A percentile compares a stretch with the other conserved stretches of the same genome.
phyloP scores from a whole-genome alignment of 2,329 filamentous ascomycete species.

The Cylindrodendrum hubeiense region DNA sequence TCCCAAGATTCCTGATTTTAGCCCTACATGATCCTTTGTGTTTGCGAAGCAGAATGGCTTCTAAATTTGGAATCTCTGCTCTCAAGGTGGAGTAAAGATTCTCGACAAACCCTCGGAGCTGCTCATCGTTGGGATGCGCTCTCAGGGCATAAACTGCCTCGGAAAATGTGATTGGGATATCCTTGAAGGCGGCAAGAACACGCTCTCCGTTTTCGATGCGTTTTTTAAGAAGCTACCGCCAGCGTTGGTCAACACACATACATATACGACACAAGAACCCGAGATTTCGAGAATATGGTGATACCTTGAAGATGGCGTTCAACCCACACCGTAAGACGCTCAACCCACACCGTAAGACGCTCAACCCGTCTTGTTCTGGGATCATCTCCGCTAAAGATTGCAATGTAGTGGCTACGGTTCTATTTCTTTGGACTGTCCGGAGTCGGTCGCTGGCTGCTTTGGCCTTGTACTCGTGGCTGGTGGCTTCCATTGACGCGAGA shows the following conservation, averaged over 20 bases:
- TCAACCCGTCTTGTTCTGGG: constrained; percentile 1
- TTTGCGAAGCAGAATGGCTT: constrained; percentile 7
- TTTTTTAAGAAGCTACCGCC: neutral
- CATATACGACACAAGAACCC: too few relatives aligned
- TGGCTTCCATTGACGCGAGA: too few relatives aligned
- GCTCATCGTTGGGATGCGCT: neutral
- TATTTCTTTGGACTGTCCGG: too few relatives aligned
- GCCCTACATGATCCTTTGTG: constrained; percentile 4
- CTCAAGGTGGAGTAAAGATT: neutral
- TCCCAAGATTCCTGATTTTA: neutral
- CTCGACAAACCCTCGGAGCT: neutral
- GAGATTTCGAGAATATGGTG: neutral
- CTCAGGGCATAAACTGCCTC: constrained; percentile 6
- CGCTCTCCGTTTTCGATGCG: constrained; percentile 14
- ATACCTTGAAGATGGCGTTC: constrained; percentile 13
- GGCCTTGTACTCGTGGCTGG: too few relatives aligned
- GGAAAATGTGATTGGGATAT: constrained; percentile 16
- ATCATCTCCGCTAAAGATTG: too few relatives aligned
- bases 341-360: constrained; percentile 12
- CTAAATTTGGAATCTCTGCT: neutral
- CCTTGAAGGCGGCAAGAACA: constrained; percentile 10
- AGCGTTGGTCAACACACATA: too few relatives aligned
- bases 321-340: constrained; percentile 14
- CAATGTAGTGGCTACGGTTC: too few relatives aligned
- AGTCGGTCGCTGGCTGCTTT: too few relatives aligned